Evolutionary conservation across 2,329 filamentous ascomycete species (phyloP), one percentile per base, ranked within the genome.

Genomic region (Fusarium sp.): DNA sequence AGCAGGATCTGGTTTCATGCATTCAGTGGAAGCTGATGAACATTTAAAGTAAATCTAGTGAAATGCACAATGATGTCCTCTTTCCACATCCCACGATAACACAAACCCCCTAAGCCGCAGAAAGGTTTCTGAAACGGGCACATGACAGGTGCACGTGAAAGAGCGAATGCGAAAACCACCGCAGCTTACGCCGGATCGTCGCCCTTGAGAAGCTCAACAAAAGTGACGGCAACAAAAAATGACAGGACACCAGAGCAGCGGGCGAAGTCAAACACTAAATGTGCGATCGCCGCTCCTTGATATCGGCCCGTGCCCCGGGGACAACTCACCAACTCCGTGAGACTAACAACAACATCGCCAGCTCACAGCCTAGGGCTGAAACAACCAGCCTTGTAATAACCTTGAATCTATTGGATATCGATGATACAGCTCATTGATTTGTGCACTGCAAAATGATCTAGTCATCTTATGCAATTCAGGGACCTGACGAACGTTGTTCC

Each of bases 11-110:
- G 1, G 3, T 14, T 8, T 3, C 33, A 6, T 4, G 3, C 3
- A 10, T 6, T 5, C 3, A 0, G 15, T 4, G 29, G 23, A 29
- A 0, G 17, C 1, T 1, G 3, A 13, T 0, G 8, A 7, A 0
- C 1, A 21, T 48, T 48, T 37, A 29, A 48, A 37, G 6, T 0
- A 17, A 20, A 3, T 21, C 35, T 3, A 4, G 8, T 7, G 5
- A 4, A 18, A 11, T 53, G 50, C 50, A 53, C 50, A 48, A 53
- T 48, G 23, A 37, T 54, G 5, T 6, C 6, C 21, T 37, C 23
- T 36, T 54, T 1, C 15, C 23, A 0, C 31, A 21, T 37, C 14
- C 27, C 41, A 49, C 41, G 50, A 54, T 37, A 21, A 29, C 18
- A 11, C 23, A 31, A 20, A 6, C 8, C 21, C 29, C 18, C 10